A percentile compares a stretch with the other conserved stretches of the same genome.
Evolutionary conservation across 2,329 filamentous ascomycete species (phyloP).

Genomic region (Cyphellophora europaea): DNA sequence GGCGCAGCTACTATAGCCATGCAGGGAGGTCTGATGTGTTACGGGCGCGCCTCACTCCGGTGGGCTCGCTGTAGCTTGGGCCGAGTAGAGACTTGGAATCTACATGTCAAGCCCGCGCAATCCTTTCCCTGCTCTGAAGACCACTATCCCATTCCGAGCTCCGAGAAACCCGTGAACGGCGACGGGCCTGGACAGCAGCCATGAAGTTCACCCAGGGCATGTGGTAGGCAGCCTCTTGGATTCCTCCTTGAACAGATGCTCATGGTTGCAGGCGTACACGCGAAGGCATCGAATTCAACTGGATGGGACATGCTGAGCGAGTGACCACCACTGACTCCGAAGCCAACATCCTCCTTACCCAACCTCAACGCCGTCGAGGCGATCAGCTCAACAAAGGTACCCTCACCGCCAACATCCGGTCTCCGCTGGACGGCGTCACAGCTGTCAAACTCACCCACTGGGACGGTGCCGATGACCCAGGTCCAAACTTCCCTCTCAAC

Average conservation of each 20-base stretch:
- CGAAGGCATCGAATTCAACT: conserved; percentile 28
- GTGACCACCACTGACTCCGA: conserved; percentile 22
- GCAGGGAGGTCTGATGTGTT: too few relatives aligned
- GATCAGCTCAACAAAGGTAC: conserved; percentile 30
- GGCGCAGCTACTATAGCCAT: too few relatives aligned
- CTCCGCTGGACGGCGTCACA: conserved; percentile 29
- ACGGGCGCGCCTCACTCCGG: too few relatives aligned
- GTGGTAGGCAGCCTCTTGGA: neutral
- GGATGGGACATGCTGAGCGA: conserved; percentile 33
- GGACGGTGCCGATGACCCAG: conserved; percentile 26
- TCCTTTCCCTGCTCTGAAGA: too few relatives aligned
- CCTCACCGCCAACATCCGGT: conserved; percentile 25
- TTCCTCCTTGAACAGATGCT: too few relatives aligned
- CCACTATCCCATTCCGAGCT: too few relatives aligned
- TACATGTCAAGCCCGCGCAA: too few relatives aligned
- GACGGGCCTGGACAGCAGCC: too few relatives aligned
- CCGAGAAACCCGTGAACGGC: too few relatives aligned
- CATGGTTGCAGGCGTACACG: neutral
- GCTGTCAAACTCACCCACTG: conserved; percentile 30
- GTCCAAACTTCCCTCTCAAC: conserved; percentile 26
- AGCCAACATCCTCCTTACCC: conserved; percentile 28
- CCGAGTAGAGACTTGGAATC: too few relatives aligned
- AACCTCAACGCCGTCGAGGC: conserved; percentile 27
- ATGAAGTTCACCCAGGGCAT: conserved; percentile 29
- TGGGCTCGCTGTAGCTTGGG: too few relatives aligned